Conservation (phyloP, 2,329 filamentous ascomycete species). For the Scopulariopsis brevicaulis region DNA sequence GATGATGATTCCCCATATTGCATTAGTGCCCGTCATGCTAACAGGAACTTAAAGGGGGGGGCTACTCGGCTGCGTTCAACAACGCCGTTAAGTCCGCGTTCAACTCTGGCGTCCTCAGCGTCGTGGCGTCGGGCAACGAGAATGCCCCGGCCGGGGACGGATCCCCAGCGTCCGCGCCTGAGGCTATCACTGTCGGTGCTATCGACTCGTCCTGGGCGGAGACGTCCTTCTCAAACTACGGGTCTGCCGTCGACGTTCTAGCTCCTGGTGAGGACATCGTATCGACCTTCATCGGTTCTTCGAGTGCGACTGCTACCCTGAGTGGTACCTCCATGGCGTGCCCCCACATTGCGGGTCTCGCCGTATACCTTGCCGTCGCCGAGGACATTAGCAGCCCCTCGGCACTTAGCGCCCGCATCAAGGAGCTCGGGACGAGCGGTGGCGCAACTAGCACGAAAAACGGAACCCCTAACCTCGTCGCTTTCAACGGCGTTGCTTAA, state of each 20-base stretch:
- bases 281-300: constrained; percentile 28
- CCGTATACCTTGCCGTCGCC: constrained; percentile 10
- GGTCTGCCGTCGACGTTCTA: constrained; percentile 28
- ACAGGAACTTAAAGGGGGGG: constrained; percentile 21
- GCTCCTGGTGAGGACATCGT: constrained; percentile 29
- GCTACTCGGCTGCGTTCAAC: constrained; percentile 7
- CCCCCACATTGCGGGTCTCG: constrained; percentile 29
- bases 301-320: constrained; percentile 14
- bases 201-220: constrained; percentile 17
- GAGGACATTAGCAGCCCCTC: constrained; percentile 7
- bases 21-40: background rate
- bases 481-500: constrained; percentile 36
- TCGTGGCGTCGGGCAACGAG: constrained; percentile 19
- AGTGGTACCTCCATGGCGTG: constrained; percentile 36
- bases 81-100: constrained; percentile 12
- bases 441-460: constrained; percentile 26
- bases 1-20: constrained; percentile 27
- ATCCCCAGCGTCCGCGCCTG: constrained; percentile 13
- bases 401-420: constrained; percentile 34
- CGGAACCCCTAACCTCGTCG: constrained; percentile 38
- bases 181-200: constrained; percentile 16
- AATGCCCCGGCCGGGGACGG: constrained; percentile 2
- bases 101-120: constrained; percentile 20
- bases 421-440: constrained; percentile 25
- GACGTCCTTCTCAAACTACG: constrained; percentile 32